phyloP scores from a whole-genome alignment of 129 eudicot species.

The Flaveria trinervia region DNA sequence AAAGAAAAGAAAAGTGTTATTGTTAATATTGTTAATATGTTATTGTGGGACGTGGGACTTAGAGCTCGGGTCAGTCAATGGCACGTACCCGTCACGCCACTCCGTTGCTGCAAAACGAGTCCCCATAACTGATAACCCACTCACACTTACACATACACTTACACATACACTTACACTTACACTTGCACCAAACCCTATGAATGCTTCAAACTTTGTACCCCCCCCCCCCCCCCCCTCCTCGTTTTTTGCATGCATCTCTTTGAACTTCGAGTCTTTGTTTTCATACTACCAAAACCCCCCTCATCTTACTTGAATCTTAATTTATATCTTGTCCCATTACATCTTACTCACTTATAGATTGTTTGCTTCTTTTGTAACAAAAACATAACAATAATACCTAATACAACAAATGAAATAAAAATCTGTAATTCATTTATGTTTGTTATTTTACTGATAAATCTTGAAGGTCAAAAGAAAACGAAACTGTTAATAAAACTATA shows the following conservation, averaged over 20 bases:
- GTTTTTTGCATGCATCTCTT: slow-evolving; percentile 25
- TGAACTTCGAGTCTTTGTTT: no score
- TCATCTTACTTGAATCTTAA: no score
- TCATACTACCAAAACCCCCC: no score
- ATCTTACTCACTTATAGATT: no score
- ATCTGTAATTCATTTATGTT: no score
- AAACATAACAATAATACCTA: no score
- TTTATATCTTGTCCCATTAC: no score
- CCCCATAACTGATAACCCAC: slow-evolving; percentile 9
- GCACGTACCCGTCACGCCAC: slow-evolving; percentile 54
- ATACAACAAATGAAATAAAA: no score
- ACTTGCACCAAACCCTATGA: slow-evolving; percentile 23
- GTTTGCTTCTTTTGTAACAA: no score
- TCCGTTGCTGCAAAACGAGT: slow-evolving; percentile 42
- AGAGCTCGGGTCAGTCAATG: slow-evolving; percentile 27
- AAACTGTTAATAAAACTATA: no score
- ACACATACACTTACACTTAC: neutral
- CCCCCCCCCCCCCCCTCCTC: neutral
- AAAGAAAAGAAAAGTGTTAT: neutral
- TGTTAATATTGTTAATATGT: neutral
- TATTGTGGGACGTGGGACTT: neutral
- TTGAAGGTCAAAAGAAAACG: no score
- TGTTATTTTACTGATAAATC: no score
- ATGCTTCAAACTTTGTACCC: slow-evolving; percentile 31
- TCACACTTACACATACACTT: neutral